Base-by-base conservation (phyloP, 345 rosid genomes). In the Hibiscus syriacus region DNA sequence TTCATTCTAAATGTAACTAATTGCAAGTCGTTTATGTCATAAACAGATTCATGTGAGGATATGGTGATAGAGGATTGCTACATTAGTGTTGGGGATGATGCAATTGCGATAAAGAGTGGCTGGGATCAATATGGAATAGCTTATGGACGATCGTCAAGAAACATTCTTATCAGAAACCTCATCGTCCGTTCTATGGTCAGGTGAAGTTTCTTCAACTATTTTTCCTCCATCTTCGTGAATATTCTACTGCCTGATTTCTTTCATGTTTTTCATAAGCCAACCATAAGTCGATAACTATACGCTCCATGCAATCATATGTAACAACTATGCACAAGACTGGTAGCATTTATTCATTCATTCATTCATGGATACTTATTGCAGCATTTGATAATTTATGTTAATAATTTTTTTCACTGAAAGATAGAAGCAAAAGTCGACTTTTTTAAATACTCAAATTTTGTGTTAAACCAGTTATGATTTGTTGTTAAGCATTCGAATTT, bases 91-190 rank as follows among this genome's bases (percentile, higher is more conserved):
- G 99, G 99, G 57, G 99, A 94, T 76, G 99, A 94, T 74, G 96
- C 84, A 0, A 83, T 94, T 63, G 99, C 97, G 3, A 94, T 94
- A 77, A 90, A 93, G 80, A 93, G 97, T 73, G 98, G 98, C 29
- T 90, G 98, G 98, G 98, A 93, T 89, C 98, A 93, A 75, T 93
- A 89, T 80, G 98, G 98, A 38, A 89, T 90, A 56, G 78, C 84
- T 2, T 93, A 90, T 79, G 92, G 90, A 50, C 82, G 84, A 68
- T 92, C 97, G 46, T 89, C 97, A 4, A 79, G 55, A 13, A 93
- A 93, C 71, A 90, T 93, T 73, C 85, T 87, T 57, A 87, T 93
- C 76, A 90, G 95, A 34, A 93, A 90, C 70, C 86, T 93, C 61
- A 79, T 86, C 1, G 90, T 93, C 46, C 96, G 90, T 56, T 93